Evolutionary conservation across 495 filamentous ascomycete genomes (phyloP).

Genomic region (Jackrogersella multiformis): DNA sequence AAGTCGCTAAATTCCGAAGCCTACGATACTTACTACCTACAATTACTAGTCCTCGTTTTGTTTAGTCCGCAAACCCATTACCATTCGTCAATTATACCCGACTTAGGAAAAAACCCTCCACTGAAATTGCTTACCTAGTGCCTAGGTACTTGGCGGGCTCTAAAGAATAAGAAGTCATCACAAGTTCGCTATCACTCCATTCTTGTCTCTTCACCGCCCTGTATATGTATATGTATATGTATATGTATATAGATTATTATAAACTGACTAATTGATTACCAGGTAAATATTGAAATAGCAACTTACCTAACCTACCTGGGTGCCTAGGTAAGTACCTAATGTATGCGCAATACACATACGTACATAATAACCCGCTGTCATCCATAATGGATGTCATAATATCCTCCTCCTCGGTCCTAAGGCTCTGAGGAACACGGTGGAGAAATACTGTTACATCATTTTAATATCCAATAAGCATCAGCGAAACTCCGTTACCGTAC

Average conservation of each 20-base stretch:
- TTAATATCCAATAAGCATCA: conserved; percentile 18
- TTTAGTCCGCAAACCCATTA: conserved; percentile 14
- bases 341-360: conserved; percentile 32
- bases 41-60: conserved; percentile 8
- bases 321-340: conserved; percentile 8
- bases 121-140: conserved; percentile 35
- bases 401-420: conserved; percentile 25
- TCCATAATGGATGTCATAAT: conserved; percentile 20
- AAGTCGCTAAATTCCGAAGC: conserved; percentile 34
- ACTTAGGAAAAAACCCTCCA: conserved; percentile 13
- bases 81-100: conserved; percentile 38
- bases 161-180: conserved; percentile 32
- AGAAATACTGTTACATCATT: conserved; percentile 30
- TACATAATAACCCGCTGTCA: conserved; percentile 20
- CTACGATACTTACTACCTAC: conserved; percentile 28
- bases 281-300: background rate
- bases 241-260: no score
- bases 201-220: conserved; percentile 22
- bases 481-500: conserved; percentile 36
- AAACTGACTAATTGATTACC: background rate
- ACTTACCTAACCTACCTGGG: conserved; percentile 3
- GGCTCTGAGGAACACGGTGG: conserved; percentile 26
- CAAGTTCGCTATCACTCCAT: conserved; percentile 26
- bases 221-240: background rate
- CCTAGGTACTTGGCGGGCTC: conserved; percentile 31